Conservation (phyloP, 768 basidiomycete species). For the Ramaria rubella region DNA sequence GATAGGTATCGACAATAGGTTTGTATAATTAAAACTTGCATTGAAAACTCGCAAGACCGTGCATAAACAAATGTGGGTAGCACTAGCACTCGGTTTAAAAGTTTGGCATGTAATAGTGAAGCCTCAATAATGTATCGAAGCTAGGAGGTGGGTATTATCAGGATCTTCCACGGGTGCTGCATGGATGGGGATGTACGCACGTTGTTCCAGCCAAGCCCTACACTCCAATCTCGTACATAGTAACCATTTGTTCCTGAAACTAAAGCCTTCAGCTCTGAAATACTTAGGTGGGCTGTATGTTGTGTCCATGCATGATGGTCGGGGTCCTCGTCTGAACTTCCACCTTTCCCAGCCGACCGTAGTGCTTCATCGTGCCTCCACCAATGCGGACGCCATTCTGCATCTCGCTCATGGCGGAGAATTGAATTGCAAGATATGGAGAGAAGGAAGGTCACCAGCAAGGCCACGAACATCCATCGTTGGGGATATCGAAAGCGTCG, state of each 20-base stretch:
- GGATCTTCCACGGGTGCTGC: no score
- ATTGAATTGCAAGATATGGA: neutral
- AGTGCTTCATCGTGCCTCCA: neutral
- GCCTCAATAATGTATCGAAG: constrained; percentile 46
- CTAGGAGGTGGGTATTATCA: constrained; percentile 18
- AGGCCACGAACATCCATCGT: neutral
- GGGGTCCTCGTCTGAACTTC: neutral
- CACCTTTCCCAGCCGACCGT: neutral
- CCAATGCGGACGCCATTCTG: neutral
- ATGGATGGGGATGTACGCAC: constrained; percentile 22
- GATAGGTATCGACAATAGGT: neutral
- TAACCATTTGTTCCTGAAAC: constrained; percentile 36
- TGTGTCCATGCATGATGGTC: neutral
- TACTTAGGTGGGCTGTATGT: constrained; percentile 16
- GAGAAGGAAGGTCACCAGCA: neutral
- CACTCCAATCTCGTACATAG: constrained; percentile 38
- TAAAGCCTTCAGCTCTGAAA: constrained; percentile 28
- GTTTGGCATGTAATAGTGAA: constrained; percentile 34
- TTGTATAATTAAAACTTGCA: constrained; percentile 19
- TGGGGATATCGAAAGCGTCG: neutral
- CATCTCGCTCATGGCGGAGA: neutral
- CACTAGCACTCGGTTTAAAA: constrained; percentile 38
- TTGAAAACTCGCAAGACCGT: constrained; percentile 37
- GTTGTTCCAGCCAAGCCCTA: constrained; percentile 44
- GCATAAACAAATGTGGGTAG: constrained; percentile 42